Percentiles rank a stretch among this genome's conserved stretches.
These are phyloP conservation scores for Tranzscheliella williamsii DNA, from an alignment of 1,284 basidiomycete species.

Conservation along the genomic window DNA sequence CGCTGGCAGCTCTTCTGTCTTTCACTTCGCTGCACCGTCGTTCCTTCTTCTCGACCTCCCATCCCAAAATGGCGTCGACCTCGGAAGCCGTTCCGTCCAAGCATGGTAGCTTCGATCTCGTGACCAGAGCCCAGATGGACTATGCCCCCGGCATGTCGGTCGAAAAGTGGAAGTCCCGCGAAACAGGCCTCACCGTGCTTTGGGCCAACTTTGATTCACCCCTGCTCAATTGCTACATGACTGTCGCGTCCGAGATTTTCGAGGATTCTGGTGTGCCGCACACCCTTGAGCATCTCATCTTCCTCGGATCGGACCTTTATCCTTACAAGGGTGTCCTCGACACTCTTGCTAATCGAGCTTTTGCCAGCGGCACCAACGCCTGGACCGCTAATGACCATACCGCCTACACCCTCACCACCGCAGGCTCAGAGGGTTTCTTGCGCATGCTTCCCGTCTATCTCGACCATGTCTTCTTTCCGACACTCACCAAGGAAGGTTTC, in stretches of 20 bases:
- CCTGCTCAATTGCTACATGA: conserved; percentile 89
- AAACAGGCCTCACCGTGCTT: conserved; percentile 72
- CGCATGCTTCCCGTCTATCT: conserved; percentile 92
- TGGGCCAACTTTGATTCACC: conserved; percentile 70
- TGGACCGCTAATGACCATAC: conserved; percentile 67
- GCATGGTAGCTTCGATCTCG: conserved; percentile 75
- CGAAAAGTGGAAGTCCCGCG: conserved; percentile 81
- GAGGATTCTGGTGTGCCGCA: conserved; percentile 65
- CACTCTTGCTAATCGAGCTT: conserved; percentile 93
- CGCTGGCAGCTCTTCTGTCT: too few relatives aligned
- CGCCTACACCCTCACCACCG: conserved; percentile 95
- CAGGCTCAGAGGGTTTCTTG: conserved; percentile 92
- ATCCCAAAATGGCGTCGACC: background rate
- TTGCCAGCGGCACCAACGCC: conserved; percentile 78
- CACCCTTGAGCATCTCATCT: conserved; percentile 59
- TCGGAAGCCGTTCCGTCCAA: conserved; percentile 8
- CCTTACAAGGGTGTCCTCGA: conserved; percentile 98
- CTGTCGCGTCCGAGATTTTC: conserved; percentile 81
- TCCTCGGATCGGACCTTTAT: conserved; percentile 63
- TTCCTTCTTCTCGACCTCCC: background rate
- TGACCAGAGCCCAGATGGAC: conserved; percentile 72
- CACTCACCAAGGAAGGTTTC: conserved; percentile 86
- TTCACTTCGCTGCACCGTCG: too few relatives aligned
- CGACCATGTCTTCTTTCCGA: conserved; percentile 96
- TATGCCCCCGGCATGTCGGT: conserved; percentile 73